Base-by-base conservation (phyloP, 805 yeast genomes). In the Nakazawaea ishiwadae region DNA sequence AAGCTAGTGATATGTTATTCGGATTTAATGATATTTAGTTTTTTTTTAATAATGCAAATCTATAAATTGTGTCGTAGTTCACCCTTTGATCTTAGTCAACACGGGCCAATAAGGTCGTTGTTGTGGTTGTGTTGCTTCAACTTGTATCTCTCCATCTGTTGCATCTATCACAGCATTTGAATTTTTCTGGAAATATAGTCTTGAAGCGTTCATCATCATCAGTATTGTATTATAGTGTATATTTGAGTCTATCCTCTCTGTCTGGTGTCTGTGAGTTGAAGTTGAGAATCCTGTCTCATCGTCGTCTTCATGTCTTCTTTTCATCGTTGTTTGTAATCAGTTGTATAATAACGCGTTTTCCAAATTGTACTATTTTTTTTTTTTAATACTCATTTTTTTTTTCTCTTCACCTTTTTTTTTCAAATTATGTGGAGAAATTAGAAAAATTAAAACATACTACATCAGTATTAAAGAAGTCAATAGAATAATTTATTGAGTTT, bases 61-160 rank as follows among this genome's bases (percentile, higher is more conserved):
- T 16, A 18, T 17, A 19, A 18, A 33, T 18, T 11, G 5, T 18
- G 10, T 5, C 19, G 10, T 17, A 11, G 16, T 24, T 41, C 33
- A 31, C 14, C 28, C 23, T 28, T 29, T 16, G 9, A 43, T 10
- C 18, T 35, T 34, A 9, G 46, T 39, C 14, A 43, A 9, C 24
- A 23, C 27, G 3, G 46, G 46, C 46, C 46, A 43, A 27, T 30
- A 43, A 27, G 46, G 43, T 24, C 24, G 10, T 28, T 28, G 40
- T 12, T 38, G 40, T 11, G 32, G 12, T 12, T 11, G 4, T 4
- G 18, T 28, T 7, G 20, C 34, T 11, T 33, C 34, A 16, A 19
- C 12, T 11, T 26, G 26, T 14, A 12, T 15, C 11, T 5, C 18
- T 15, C 18, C 21, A n/a, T 28, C 35, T 14, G 24, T 17, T 20